Evolutionary conservation across 306 rosid genomes (phyloP).

Genomic region (Quercus engelmannii): DNA sequence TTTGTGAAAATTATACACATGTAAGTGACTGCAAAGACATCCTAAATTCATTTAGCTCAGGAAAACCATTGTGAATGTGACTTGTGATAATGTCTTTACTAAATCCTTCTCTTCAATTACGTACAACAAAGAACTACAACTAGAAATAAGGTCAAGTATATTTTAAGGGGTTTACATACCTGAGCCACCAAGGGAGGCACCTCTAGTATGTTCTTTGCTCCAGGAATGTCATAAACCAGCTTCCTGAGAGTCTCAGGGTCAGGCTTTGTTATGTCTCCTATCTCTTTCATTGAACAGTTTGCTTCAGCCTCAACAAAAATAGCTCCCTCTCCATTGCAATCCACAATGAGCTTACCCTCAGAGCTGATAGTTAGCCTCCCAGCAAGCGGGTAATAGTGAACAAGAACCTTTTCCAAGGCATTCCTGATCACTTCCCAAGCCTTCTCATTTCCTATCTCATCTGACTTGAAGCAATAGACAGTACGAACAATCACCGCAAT

Average conservation of each 20-base stretch:
- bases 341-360: slow-evolving; percentile 77
- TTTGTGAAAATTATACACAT: not conserved
- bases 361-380: slow-evolving; percentile 70
- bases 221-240: slow-evolving; percentile 40
- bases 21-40: too few species aligned
- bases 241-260: slow-evolving; percentile 54
- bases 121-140: not conserved
- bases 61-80: not conserved
- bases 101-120: not conserved
- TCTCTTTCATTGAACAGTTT: slow-evolving; percentile 53
- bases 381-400: slow-evolving; percentile 77
- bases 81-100: not conserved
- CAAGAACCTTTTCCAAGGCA: slow-evolving; percentile 66
- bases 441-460: slow-evolving; percentile 55
- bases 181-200: slow-evolving; percentile 49
- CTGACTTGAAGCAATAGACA: slow-evolving; percentile 58
- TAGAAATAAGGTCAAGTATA: not conserved
- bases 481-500: slow-evolving; percentile 74
- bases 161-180: slow-evolving; percentile 17
- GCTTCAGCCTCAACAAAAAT: slow-evolving; percentile 88
- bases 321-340: slow-evolving; percentile 90
- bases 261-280: slow-evolving; percentile 77
- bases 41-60: too few species aligned
- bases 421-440: slow-evolving; percentile 57
- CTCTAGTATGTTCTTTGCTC: slow-evolving; percentile 37